Conservation (phyloP, 495 filamentous ascomycete species). For the Podospora bellae-mahoneyi region DNA sequence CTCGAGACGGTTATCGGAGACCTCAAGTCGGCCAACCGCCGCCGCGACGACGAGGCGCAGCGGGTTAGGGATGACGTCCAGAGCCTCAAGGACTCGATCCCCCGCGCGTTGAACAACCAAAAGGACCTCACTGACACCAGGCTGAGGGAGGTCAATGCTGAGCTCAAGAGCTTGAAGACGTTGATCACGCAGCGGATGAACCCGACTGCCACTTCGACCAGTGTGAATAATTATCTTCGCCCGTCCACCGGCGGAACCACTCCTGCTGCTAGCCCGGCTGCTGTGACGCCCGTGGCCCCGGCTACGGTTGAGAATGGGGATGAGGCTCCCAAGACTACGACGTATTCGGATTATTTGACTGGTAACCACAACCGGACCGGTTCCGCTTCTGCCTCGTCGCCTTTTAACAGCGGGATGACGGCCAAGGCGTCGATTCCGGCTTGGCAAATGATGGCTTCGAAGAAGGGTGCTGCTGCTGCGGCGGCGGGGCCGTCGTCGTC, state of each 20-base stretch:
- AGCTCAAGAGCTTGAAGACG: conserved; percentile 89
- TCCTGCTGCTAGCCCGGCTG: conserved; percentile 22
- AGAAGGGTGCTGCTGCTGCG: conserved; percentile 29
- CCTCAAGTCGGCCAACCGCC: conserved; percentile 70
- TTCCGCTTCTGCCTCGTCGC: conserved; percentile 16
- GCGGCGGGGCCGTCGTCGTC: conserved; percentile 21
- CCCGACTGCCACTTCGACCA: conserved; percentile 39
- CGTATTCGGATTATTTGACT: conserved; percentile 36
- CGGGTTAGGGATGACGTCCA: conserved; percentile 83
- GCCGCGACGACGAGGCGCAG: conserved; percentile 80
- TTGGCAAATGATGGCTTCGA: conserved; percentile 80
- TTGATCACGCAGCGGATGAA: conserved; percentile 79
- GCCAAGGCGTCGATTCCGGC: conserved; percentile 73
- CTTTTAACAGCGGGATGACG: conserved; percentile 41
- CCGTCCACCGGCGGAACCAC: conserved; percentile 33
- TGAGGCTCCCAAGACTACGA: conserved; percentile 34
- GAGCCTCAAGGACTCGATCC: conserved; percentile 75
- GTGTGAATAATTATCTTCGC: conserved; percentile 36
- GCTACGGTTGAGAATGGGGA: conserved; percentile 21
- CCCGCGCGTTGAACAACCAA: conserved; percentile 80
- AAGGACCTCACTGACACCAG: conserved; percentile 77
- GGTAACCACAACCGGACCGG: conserved; percentile 25
- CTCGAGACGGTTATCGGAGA: conserved; percentile 78
- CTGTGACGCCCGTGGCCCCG: conserved; percentile 32
- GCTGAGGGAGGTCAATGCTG: conserved; percentile 77